Percentiles rank a stretch among this genome's conserved stretches.
Conservation (phyloP, 805 yeast species). For the Sugiyamaella chiloensis region DNA sequence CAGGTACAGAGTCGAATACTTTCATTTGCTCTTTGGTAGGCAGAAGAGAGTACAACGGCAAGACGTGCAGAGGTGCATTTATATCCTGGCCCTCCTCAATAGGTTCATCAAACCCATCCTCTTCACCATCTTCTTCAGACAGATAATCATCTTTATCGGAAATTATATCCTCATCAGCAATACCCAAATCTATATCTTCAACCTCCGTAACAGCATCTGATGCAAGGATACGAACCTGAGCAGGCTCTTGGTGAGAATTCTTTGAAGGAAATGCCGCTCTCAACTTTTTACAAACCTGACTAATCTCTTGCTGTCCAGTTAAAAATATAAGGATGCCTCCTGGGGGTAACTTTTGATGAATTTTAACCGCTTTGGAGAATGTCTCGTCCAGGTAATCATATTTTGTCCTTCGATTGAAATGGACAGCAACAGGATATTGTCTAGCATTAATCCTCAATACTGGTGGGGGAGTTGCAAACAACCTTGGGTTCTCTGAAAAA, state of each 20-base stretch:
- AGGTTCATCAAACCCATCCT: slow-evolving; percentile 52
- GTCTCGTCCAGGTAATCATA: slow-evolving; percentile 84
- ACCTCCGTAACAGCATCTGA: slow-evolving; percentile 72
- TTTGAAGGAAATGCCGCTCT: slow-evolving; percentile 64
- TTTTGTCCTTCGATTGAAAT: slow-evolving; percentile 78
- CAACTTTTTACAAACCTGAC: slow-evolving; percentile 65
- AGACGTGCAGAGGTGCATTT: slow-evolving; percentile 76
- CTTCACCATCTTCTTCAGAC: slow-evolving; percentile 45
- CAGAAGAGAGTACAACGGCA: slow-evolving; percentile 86
- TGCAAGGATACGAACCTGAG: slow-evolving; percentile 48
- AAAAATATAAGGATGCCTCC: slow-evolving; percentile 91
- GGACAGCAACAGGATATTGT: slow-evolving; percentile 89
- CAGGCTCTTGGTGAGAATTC: slow-evolving; percentile 33
- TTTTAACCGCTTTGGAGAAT: slow-evolving; percentile 76
- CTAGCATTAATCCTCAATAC: slow-evolving; percentile 86
- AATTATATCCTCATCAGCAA: slow-evolving; percentile 33
- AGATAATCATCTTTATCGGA: slow-evolving; percentile 43
- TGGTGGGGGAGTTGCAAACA: slow-evolving; percentile 78
- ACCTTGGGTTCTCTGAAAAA: slow-evolving; percentile 72
- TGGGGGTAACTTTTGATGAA: slow-evolving; percentile 81
- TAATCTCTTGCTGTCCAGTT: slow-evolving; percentile 94
- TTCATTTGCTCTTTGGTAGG: slow-evolving; percentile 96
- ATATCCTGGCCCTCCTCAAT: slow-evolving; percentile 70
- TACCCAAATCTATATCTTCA: slow-evolving; percentile 71
- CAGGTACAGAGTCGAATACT: slow-evolving; percentile 83